Percentiles rank a stretch among this genome's conserved stretches.
These are phyloP conservation scores for Globisporangium spinosum DNA, from an alignment of 352 stramenopile genomes.

Conservation along the genomic window DNA sequence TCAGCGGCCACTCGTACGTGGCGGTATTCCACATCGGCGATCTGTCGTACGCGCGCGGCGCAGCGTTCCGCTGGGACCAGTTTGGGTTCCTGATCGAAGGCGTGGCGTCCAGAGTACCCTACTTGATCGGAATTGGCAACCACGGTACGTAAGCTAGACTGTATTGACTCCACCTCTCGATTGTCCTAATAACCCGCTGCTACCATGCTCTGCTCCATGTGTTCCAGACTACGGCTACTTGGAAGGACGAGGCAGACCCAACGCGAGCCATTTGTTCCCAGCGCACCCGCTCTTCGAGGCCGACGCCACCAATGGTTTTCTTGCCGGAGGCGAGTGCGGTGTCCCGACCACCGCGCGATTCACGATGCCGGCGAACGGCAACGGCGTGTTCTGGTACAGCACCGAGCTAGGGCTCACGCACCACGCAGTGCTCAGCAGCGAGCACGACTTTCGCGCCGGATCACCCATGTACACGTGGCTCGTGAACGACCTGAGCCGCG, in stretches of 20 bases:
- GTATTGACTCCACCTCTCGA: background rate
- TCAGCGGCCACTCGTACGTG: slow-evolving; percentile 44
- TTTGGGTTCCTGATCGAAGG: slow-evolving; percentile 80
- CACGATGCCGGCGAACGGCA: slow-evolving; percentile 61
- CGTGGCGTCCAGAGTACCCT: slow-evolving; percentile 62
- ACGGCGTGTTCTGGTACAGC: slow-evolving; percentile 62
- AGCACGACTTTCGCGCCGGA: slow-evolving; percentile 48
- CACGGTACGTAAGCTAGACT: slow-evolving; percentile 21
- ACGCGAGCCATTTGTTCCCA: slow-evolving; percentile 29
- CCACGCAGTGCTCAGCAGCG: slow-evolving; percentile 46
- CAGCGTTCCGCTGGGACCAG: slow-evolving; percentile 83
- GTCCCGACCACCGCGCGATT: slow-evolving; percentile 73
- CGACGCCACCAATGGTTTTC: slow-evolving; percentile 29
- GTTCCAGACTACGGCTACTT: slow-evolving; percentile 38
- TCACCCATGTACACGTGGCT: slow-evolving; percentile 52
- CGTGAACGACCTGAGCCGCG: slow-evolving; percentile 38
- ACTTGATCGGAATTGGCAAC: slow-evolving; percentile 71
- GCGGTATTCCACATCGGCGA: slow-evolving; percentile 86
- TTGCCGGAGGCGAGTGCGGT: slow-evolving; percentile 84
- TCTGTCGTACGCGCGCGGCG: slow-evolving; percentile 62
- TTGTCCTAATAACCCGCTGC: background rate
- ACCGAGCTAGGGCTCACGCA: slow-evolving; percentile 49
- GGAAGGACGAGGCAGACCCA: slow-evolving; percentile 21
- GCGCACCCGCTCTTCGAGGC: slow-evolving; percentile 32
- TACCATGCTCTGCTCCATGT: background rate